Base-by-base conservation (phyloP, 2,329 filamentous ascomycete species). In the Huntiella omanensis region DNA sequence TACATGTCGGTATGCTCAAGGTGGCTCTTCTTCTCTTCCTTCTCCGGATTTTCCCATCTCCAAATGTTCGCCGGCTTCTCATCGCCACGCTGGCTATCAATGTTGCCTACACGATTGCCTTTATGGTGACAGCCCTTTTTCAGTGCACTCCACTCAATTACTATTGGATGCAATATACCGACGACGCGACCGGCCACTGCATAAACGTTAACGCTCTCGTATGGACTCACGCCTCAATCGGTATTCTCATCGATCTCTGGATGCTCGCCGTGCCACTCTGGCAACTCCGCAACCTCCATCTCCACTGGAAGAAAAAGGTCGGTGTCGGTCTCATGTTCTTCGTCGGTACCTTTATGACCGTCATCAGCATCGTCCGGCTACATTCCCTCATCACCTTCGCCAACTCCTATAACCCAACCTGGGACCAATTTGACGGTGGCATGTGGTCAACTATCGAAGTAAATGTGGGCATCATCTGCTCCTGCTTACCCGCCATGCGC, bases 101-200 rank as follows among this genome's bases (percentile, higher is more conserved):
- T 39, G 35, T 55, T 4, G 6, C 63, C 1, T 67, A 61, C 45
- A 65, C 66, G 2, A 3, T 65, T 12, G 52, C 56, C 2, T 73
- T 69, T 34, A 46, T 64, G 13, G 50, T 70, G 3, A 55, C 62
- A 8, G 63, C 59, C 11, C 53, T 70, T 10, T 68, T 73, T 34
- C 66, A 73, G 50, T 75, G 71, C 54, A 55, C 52, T 2, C 73
- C 72, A 0, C 58, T 76, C 15, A 56, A 55, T 11, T 67, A 63
- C 48, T 70, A 66, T 54, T 78, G 74, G 74, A 60, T 57, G 0
- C 58, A 58, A 12, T 77, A 71, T 70, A 64, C 70, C 40, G 62
- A 62, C 1, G 11, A 11, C 11, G 56, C 64, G 45, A 60, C 65
- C 34, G 73, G 73, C 0, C 57, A 50, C 1, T 77, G 74, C 50